These are phyloP conservation scores for Solanum corneliomulleri DNA, from an alignment of 257 asterid genomes.

Conservation along the genomic window DNA sequence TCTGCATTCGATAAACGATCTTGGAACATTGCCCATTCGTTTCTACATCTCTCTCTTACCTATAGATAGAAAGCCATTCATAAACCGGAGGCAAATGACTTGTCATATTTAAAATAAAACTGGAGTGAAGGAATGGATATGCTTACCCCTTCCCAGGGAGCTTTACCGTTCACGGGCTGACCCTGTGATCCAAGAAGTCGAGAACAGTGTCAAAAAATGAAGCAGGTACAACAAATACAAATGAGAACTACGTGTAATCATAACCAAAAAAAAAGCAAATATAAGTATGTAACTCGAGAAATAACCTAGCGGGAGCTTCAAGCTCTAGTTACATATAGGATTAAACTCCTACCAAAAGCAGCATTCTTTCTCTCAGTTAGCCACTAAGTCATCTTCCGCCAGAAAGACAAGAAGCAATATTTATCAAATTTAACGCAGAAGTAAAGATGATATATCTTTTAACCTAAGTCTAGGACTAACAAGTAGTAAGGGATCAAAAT, in stretches of 20 bases:
- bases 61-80: not conserved
- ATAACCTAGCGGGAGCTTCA: not conserved
- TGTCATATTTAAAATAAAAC: not conserved
- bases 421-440: not conserved
- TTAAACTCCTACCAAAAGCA: not conserved
- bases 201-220: not conserved
- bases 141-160: slow-evolving; percentile 98
- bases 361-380: not conserved
- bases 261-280: not conserved
- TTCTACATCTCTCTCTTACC: slow-evolving; percentile 95
- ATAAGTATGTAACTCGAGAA: not conserved
- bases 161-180: slow-evolving; percentile 58
- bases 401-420: not conserved
- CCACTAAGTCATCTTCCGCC: not conserved
- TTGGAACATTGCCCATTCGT: slow-evolving; percentile 91
- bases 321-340: not conserved
- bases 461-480: not conserved
- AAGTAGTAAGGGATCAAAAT: not conserved
- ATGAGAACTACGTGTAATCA: not conserved
- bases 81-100: not conserved
- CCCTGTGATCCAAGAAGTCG: slow-evolving; percentile 42
- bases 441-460: not conserved
- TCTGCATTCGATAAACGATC: slow-evolving; percentile 89
- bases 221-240: not conserved
- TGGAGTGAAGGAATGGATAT: not conserved